Conservation (phyloP, 305 asterid species). For the Fraxinus platypoda region DNA sequence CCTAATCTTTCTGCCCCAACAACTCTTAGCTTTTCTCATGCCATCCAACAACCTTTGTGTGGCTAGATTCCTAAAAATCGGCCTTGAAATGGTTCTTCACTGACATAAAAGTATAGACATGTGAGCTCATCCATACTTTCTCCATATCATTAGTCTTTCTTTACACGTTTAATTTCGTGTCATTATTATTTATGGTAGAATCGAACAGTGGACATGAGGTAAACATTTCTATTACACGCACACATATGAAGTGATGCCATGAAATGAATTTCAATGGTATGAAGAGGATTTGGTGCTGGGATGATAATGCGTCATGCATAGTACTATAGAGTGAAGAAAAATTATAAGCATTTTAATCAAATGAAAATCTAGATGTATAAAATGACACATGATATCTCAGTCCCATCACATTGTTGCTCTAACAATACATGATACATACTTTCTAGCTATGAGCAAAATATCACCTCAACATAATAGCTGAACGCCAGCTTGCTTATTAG, state of each 20-base stretch:
- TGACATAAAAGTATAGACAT: background rate
- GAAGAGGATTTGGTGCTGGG: background rate
- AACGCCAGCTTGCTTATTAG: slow-evolving; percentile 92
- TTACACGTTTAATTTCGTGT: background rate
- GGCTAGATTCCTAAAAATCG: background rate
- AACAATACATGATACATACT: slow-evolving; percentile 5
- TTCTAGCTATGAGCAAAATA: slow-evolving; percentile 5
- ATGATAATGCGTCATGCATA: background rate
- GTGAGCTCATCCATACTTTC: background rate
- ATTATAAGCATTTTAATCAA: background rate
- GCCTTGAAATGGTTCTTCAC: background rate
- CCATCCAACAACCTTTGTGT: background rate
- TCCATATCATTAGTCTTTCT: background rate
- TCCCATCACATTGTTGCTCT: slow-evolving; percentile 13
- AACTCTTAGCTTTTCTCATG: background rate
- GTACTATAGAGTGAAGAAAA: slow-evolving; percentile 15
- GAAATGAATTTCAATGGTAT: background rate
- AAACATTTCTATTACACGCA: background rate
- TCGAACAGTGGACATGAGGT: background rate
- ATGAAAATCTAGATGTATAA: background rate
- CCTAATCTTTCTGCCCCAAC: background rate
- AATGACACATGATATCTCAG: slow-evolving; percentile 1
- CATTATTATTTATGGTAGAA: background rate
- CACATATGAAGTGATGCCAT: background rate
- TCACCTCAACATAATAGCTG: slow-evolving; percentile 99